Evolutionary conservation across 164 flowering plant genomes (phyloP).

Genomic region (Dillenia turbinata): DNA sequence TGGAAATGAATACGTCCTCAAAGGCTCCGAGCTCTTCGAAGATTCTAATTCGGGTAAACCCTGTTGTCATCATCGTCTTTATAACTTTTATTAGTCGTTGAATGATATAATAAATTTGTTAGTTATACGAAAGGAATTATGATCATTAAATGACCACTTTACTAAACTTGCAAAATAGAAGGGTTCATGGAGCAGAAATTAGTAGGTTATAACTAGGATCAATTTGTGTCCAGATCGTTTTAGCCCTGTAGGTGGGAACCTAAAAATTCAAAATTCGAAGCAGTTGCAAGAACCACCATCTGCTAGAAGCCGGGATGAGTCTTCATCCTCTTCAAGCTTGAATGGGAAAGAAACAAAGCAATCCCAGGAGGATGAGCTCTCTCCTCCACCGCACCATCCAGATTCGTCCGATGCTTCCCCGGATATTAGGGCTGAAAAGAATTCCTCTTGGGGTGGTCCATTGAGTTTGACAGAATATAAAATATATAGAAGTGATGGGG

Average conservation of each 20-base stretch:
- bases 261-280: slow-evolving; percentile 42
- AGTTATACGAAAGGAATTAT: neutral
- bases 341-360: slow-evolving; percentile 47
- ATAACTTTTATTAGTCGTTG: no score
- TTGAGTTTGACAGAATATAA: slow-evolving; percentile 69
- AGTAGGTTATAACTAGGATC: no score
- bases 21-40: slow-evolving; percentile 91
- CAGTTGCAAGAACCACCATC: slow-evolving; percentile 52
- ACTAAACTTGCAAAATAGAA: no score
- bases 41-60: slow-evolving; percentile 60
- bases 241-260: slow-evolving; percentile 24
- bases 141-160: neutral
- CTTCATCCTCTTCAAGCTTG: slow-evolving; percentile 66
- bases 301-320: slow-evolving; percentile 61
- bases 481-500: slow-evolving; percentile 45
- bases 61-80: no score
- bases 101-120: no score
- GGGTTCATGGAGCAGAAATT: no score
- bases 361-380: slow-evolving; percentile 61
- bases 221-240: slow-evolving; percentile 35
- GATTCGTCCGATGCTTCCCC: slow-evolving; percentile 56
- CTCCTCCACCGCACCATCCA: slow-evolving; percentile 46
- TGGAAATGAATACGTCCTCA: slow-evolving; percentile 88
- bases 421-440: slow-evolving; percentile 43
- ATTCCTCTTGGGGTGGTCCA: slow-evolving; percentile 42